Base-by-base conservation (phyloP, 495 filamentous ascomycete genomes). In the Umbilicaria muhlenbergii region DNA sequence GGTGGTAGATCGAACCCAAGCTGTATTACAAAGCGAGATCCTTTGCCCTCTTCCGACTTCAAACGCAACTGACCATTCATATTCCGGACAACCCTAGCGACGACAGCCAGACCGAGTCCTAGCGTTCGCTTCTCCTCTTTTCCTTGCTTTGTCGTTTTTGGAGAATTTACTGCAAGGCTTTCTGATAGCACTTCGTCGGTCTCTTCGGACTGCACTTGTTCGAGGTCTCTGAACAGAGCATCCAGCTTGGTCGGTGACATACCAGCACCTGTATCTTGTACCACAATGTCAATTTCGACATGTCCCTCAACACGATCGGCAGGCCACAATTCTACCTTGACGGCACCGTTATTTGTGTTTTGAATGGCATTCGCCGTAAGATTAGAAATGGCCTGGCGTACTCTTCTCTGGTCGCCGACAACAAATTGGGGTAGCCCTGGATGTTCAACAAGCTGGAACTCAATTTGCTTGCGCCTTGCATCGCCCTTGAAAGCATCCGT, bases 21-120 rank as follows among this genome's bases (percentile, higher is more conserved):
- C 44, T 77, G 73, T 12, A 88, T 74, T 15, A 81, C 70, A 51
- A 96, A 92, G 24, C 81, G 71, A 28, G 86, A 89, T 1, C 89
- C 89, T 52, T 81, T 83, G 0, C 84, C 83, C 57, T 81, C 73
- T 56, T 93, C 86, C 0, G 87, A 93, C 50, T 87, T 92, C 5
- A 96, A 66, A 17, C 83, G 74, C 15, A 96, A 59, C 47, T 94
- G 89, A 0, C 89, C 89, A 42, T 89, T 78, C 81, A 93, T 88
- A 51, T 83, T 94, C n/a, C 75, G 73, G 16, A 94, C 66, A 37
- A 84, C 85, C 17, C 87, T 70, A 34, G 89, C 82, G 2, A 94
- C 87, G 11, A 92, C 65, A 2, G 89, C 89, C 19, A 96, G 70
- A 1, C 88, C 89, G 4, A 96, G 67, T 0, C 89, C 89, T 3